Conservation (phyloP, 176 grass and related monocot genomes). For the Musa troglodytarum region DNA sequence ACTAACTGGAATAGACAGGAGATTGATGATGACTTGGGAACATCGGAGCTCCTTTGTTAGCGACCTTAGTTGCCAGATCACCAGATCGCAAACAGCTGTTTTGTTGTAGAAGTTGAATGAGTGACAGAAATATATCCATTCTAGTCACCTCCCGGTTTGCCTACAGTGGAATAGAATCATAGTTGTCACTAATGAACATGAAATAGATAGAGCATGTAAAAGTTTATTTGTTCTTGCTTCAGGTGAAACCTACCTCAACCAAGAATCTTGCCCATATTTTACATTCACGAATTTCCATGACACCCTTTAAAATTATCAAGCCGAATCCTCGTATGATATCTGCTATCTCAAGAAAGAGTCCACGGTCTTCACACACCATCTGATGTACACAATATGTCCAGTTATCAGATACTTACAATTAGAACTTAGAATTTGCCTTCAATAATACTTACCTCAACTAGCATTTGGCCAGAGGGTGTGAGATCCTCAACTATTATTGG, state of each 20-base stretch:
- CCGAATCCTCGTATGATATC: conserved; percentile 91
- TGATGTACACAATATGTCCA: conserved; percentile 17
- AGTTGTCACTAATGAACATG: conserved; percentile 3
- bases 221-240: not conserved
- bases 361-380: conserved; percentile 90
- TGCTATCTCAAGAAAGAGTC: conserved; percentile 97
- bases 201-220: not conserved
- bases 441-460: conserved; percentile 67
- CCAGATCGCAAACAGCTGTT: conserved; percentile 58
- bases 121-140: conserved; percentile 97
- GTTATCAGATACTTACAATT: not conserved
- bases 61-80: conserved; percentile 46
- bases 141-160: conserved; percentile 90
- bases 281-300: conserved; percentile 82
- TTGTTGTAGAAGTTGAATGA: conserved; percentile 86
- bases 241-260: conserved; percentile 52
- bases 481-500: conserved; percentile 98
- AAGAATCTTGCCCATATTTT: conserved; percentile 95
- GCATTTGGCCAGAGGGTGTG: conserved; percentile 80
- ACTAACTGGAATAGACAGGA: conserved; percentile 47
- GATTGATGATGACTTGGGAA: conserved; percentile 61
- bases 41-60: conserved; percentile 44
- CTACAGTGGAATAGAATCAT: conserved; percentile 27
- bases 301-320: conserved; percentile 85
- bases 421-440: not conserved